A percentile compares a stretch with the other conserved stretches of the same genome.
phyloP scores from a whole-genome alignment of 352 stramenopile species.

The Pythium scleroteichum region DNA sequence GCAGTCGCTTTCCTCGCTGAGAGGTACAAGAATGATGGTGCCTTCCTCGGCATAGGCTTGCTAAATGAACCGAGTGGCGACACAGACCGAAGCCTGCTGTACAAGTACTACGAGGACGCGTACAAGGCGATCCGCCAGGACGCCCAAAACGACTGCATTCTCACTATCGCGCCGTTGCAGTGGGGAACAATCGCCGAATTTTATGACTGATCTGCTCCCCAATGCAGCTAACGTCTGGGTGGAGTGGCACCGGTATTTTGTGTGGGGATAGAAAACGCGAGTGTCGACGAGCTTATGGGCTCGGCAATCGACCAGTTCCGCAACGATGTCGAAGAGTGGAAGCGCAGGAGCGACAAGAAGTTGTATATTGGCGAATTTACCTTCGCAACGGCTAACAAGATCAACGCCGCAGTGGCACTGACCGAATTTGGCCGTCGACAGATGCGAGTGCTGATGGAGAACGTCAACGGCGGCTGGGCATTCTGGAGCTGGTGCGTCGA shows the following conservation, averaged over 20 bases:
- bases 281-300: slow-evolving; percentile 48
- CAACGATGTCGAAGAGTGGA: slow-evolving; percentile 41
- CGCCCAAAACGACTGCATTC: slow-evolving; percentile 56
- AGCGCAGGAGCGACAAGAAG: slow-evolving; percentile 31
- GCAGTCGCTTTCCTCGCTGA: slow-evolving; percentile 54
- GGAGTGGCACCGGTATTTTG: slow-evolving; percentile 84
- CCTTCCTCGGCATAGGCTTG: slow-evolving; percentile 75
- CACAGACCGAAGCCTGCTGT: slow-evolving; percentile 53
- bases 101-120: slow-evolving; percentile 74
- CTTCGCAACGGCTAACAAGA: slow-evolving; percentile 62
- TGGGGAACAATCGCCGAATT: slow-evolving; percentile 45
- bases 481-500: slow-evolving; percentile 79
- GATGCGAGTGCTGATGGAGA: slow-evolving; percentile 50
- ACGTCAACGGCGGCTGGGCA: slow-evolving; percentile 53
- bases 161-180: slow-evolving; percentile 55
- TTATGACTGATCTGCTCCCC: slow-evolving; percentile 58
- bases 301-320: slow-evolving; percentile 46
- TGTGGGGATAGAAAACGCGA: slow-evolving; percentile 75
- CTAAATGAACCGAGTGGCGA: slow-evolving; percentile 69
- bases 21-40: slow-evolving; percentile 60
- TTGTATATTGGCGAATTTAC: slow-evolving; percentile 68
- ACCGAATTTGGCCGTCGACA: slow-evolving; percentile 51
- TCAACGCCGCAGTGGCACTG: slow-evolving; percentile 44
- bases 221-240: slow-evolving; percentile 76
- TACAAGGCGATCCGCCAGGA: slow-evolving; percentile 59